A percentile compares a stretch with the other conserved stretches of the same genome.
These are phyloP conservation scores for Phaffomyces antillensis DNA, from an alignment of 805 yeast genomes.

Conservation along the genomic window DNA sequence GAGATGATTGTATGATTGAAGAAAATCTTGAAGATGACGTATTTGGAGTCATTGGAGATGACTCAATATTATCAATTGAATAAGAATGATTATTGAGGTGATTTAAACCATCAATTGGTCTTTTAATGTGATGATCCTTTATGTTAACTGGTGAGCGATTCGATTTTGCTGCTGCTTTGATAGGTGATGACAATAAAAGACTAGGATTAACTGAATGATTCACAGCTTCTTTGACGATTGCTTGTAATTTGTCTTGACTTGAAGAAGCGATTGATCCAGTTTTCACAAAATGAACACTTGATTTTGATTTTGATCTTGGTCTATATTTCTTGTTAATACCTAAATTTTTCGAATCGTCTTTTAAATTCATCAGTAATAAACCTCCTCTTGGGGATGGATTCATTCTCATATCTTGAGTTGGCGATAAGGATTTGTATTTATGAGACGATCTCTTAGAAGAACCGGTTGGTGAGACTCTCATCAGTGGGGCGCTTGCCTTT, in stretches of 20 bases:
- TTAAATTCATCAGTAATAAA: slow-evolving; percentile 11
- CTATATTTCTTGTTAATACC: neutral
- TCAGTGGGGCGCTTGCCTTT: slow-evolving; percentile 20
- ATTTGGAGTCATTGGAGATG: slow-evolving; percentile 23
- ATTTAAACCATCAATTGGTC: neutral
- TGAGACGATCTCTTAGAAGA: neutral
- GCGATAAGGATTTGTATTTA: slow-evolving; percentile 7
- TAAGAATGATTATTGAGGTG: neutral
- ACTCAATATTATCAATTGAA: slow-evolving; percentile 2
- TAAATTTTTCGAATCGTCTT: slow-evolving; percentile 1
- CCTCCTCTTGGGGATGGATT: slow-evolving; percentile 25
- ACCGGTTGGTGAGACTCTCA: slow-evolving; percentile 22
- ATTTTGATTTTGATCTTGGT: neutral
- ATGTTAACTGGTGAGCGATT: too few relatives aligned
- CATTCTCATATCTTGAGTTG: slow-evolving; percentile 9
- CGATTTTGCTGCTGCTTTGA: slow-evolving; percentile 4
- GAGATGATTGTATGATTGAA: slow-evolving; percentile 24
- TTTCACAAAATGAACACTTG: neutral
- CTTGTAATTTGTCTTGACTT: slow-evolving; percentile 20
- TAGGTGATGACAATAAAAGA: slow-evolving; percentile 22
- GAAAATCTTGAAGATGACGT: slow-evolving; percentile 20
- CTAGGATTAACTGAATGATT: slow-evolving; percentile 19
- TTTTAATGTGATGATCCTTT: neutral
- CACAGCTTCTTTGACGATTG: slow-evolving; percentile 8
- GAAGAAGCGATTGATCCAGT: slow-evolving; percentile 6